Conservation (phyloP, 495 filamentous ascomycete species). For the Neurospora sp. region DNA sequence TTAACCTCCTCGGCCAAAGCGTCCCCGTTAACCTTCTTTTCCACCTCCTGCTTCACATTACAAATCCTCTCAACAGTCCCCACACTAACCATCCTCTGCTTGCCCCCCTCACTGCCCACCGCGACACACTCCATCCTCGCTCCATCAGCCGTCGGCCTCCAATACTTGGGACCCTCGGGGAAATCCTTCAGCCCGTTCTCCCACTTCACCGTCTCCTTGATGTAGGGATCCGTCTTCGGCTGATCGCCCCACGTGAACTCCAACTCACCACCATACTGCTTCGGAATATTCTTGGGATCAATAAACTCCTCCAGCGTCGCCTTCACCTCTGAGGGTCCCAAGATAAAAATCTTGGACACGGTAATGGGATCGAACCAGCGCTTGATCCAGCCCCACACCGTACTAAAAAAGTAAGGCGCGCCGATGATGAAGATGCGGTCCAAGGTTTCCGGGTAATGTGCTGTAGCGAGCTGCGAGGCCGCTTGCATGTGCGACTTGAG, state of each 20-base stretch:
- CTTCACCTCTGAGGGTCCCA: slow-evolving; percentile 56
- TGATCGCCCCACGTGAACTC: slow-evolving; percentile 68
- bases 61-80: slow-evolving; percentile 28
- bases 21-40: not conserved
- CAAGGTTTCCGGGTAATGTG: slow-evolving; percentile 85
- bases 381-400: slow-evolving; percentile 93
- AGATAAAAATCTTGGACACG: slow-evolving; percentile 87
- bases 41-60: slow-evolving; percentile 18
- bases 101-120: slow-evolving; percentile 28
- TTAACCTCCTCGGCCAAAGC: slow-evolving; percentile 6
- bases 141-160: slow-evolving; percentile 32
- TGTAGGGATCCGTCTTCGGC: slow-evolving; percentile 57
- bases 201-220: slow-evolving; percentile 39
- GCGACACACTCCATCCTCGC: slow-evolving; percentile 34
- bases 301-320: slow-evolving; percentile 70
- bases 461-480: slow-evolving; percentile 73
- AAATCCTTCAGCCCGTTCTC: slow-evolving; percentile 36
- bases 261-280: slow-evolving; percentile 73
- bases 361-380: slow-evolving; percentile 92
- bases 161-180: slow-evolving; percentile 39
- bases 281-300: slow-evolving; percentile 69
- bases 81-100: slow-evolving; percentile 29
- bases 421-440: slow-evolving; percentile 86
- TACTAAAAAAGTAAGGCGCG: slow-evolving; percentile 83
- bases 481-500: slow-evolving; percentile 87